Evolutionary conservation across 768 basidiomycete genomes (phyloP).

Genomic region (Russula sp.): DNA sequence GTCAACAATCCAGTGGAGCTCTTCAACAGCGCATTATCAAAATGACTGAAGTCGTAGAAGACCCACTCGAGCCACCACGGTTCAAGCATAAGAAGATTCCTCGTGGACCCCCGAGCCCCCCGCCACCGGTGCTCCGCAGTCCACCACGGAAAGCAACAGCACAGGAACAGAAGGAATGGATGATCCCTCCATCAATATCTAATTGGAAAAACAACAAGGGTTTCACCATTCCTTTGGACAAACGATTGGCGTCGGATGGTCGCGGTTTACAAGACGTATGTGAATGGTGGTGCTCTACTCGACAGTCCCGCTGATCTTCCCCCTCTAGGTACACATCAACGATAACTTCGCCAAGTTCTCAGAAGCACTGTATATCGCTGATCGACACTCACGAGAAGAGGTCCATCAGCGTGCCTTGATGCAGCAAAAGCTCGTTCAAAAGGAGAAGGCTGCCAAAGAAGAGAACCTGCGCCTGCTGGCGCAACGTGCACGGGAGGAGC

Average conservation of each 20-base stretch:
- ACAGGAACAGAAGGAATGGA: conserved; percentile 99
- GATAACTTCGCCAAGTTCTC: conserved; percentile 99
- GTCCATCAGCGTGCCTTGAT: conserved; percentile 93
- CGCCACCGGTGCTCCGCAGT: conserved; percentile 91
- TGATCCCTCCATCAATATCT: conserved; percentile 99
- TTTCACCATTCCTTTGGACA: conserved; percentile 98
- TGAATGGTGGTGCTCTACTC: conserved; percentile 25
- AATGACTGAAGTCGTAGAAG: conserved; percentile 97
- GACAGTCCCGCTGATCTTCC: conserved; percentile 6
- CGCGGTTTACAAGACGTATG: conserved; percentile 95
- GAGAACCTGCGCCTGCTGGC: conserved; percentile 92
- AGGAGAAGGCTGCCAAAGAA: conserved; percentile 96
- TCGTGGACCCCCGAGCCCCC: conserved; percentile 91
- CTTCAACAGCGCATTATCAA: conserved; percentile 97
- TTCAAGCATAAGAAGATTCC: conserved; percentile 99
- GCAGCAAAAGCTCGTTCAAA: conserved; percentile 98
- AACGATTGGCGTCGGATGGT: conserved; percentile 97
- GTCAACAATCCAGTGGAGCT: conserved; percentile 72
- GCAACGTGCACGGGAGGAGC: conserved; percentile 93
- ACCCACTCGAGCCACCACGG: conserved; percentile 92
- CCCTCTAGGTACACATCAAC: conserved; percentile 85
- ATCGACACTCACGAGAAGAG: conserved; percentile 96
- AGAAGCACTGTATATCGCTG: conserved; percentile 91
- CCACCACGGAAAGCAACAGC: conserved; percentile 95
- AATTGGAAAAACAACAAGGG: conserved; percentile 99